Evolutionary conservation across 441 rosid species (phyloP), one percentile per base, ranked within the genome.

Genomic region (Populus hybrid): DNA sequence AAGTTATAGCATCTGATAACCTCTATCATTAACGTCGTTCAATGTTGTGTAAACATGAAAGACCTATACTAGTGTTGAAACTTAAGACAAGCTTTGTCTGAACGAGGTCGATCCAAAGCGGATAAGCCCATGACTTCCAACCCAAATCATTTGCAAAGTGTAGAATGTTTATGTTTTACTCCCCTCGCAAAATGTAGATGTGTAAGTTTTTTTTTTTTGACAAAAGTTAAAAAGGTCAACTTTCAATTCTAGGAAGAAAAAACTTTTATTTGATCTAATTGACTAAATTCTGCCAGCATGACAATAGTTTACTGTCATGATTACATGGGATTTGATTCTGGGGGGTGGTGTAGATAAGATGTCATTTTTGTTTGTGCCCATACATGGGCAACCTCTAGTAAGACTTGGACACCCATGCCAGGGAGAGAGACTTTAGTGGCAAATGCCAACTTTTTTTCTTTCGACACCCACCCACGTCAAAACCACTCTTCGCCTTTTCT

Each of bases 291-390:
- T 21, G 10, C 23, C 14, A 9, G 11, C 66, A 10, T 10, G 28
- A 23, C 66, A 63, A 4, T 23, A 57, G 66, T 61, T 63, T 69
- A 76, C 59, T n/a, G 77, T 20, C 59, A 64, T 28, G 32, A 50
- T 63, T 20, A 34, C 34, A 36, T 14, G 46, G 73, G n/a, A 40
- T 64, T 63, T 34, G 71, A 30, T 32, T 75, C 66, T 36, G 6
- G 46, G 36, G 70, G 59, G 3, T 63, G 28, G 66, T 10, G 69
- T 11, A 67, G 80, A 63, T 75, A 68, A 50, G 81, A 30, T 78
- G 79, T 79, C 80, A 72, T 46, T 72, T 34, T 76, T 59, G 66
- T 42, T 16, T 32, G 81, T 71, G 76, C 61, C 53, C 42, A 67
- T 68, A 36, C 72, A 20, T 11, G 75, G 74, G 1, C 6, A 63